Base-by-base conservation (phyloP, 2,329 filamentous ascomycete species). In the Diaporthe velutina region DNA sequence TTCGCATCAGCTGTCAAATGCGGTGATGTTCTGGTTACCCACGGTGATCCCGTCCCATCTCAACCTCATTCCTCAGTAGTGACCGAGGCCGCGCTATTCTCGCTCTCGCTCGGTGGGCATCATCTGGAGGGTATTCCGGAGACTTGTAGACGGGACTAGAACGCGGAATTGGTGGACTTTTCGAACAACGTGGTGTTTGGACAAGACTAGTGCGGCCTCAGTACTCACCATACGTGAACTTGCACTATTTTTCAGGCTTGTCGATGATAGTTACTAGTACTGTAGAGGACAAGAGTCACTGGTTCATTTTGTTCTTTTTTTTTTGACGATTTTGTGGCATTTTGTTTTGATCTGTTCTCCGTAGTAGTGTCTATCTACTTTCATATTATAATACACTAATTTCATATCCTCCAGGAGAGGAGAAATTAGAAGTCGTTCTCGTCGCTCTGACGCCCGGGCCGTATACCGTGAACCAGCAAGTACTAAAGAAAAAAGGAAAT, bases 381-480 rank as follows among this genome's bases (percentile, higher is more conserved):
- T 40, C 64, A 30, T 2, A 54, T 54, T 52, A 54, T 54, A 68
- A 25, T 68, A 68, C 64, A 68, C 48, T 40, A 50, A 54, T 28
- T n/a, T 40, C 64, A 28, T 3, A 45, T 68, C 45, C 48, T 54
- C n/a, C 5, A 30, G 48, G 48, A 25, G 8, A 52, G n/a, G n/a
- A 25, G 64, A 68, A 54, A 38, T 52, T 38, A 68, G 33, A 54
- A 54, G 19, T 54, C 48, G 64, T 28, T 54, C 33, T 40, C n/a
- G 38, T 40, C 64, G 64, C 48, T 68, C 64, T 54, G 64, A 68
- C 64, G 48, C 64, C 64, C 48, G 45, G 64, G n/a, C 64, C 64
- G 48, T 68, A 30, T 54, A 68, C 64, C 64, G 42, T 67, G 45
- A 52, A 67, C 64, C 45, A 52, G 22, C 33, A 52, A 54, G 8